These are phyloP conservation scores for Pythium monospermum DNA, from an alignment of 352 stramenopile genomes.

Conservation along the genomic window DNA sequence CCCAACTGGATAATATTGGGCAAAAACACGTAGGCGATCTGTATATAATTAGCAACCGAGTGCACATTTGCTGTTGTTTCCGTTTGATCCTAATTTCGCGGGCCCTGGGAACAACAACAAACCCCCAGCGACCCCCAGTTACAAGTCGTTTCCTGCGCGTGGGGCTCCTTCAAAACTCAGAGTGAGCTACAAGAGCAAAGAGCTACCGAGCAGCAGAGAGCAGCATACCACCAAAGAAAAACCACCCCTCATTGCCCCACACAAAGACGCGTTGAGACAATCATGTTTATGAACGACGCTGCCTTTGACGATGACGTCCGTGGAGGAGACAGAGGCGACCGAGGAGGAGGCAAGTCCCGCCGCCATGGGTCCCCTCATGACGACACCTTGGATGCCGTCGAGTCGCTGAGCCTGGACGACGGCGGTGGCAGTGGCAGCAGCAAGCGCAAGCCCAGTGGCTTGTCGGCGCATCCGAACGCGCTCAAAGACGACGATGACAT, in stretches of 20 bases:
- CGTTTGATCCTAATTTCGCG: too few species aligned
- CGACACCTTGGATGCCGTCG: slow-evolving; percentile 52
- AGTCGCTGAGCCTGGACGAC: slow-evolving; percentile 59
- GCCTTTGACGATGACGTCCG: slow-evolving; percentile 65
- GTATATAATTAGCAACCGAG: too few species aligned
- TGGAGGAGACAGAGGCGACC: too few species aligned
- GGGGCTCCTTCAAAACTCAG: background rate
- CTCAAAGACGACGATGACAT: slow-evolving; percentile 79
- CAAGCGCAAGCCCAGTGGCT: slow-evolving; percentile 22
- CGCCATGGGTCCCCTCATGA: slow-evolving; percentile 25
- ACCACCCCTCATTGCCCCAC: too few species aligned
- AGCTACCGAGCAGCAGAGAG: too few species aligned
- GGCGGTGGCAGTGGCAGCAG: too few species aligned
- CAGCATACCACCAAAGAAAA: too few species aligned
- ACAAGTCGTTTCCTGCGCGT: slow-evolving; percentile 15
- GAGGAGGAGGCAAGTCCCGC: slow-evolving; percentile 14
- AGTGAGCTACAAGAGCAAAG: too few species aligned
- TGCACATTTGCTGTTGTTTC: too few species aligned
- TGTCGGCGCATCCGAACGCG: slow-evolving; percentile 61
- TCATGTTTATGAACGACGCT: slow-evolving; percentile 83
- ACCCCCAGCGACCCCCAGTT: slow-evolving; percentile 2
- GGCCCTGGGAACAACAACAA: too few species aligned
- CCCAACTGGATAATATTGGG: too few species aligned
- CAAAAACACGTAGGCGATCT: too few species aligned
- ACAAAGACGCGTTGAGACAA: background rate